These are phyloP conservation scores for Podaxis sp. DNA, from an alignment of 768 basidiomycete species.

Conservation along the genomic window DNA sequence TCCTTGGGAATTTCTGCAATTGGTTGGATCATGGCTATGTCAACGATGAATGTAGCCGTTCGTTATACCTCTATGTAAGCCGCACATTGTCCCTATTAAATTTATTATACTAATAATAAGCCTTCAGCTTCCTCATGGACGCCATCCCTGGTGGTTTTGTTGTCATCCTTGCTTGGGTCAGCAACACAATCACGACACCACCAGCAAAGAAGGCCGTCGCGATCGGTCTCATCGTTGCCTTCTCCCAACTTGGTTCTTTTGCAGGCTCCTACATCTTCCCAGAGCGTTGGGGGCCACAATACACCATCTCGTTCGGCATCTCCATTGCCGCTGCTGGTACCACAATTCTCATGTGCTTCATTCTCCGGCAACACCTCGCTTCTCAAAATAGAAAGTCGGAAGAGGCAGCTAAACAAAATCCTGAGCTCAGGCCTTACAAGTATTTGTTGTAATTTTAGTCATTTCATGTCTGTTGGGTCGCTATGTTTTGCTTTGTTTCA, in stretches of 20 bases:
- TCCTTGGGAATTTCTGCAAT: slow-evolving; percentile 54
- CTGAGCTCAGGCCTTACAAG: slow-evolving; percentile 6
- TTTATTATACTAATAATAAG: background rate
- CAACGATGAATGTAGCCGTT: slow-evolving; percentile 47
- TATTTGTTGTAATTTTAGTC: background rate
- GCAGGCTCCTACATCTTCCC: slow-evolving; percentile 65
- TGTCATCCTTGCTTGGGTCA: slow-evolving; percentile 36
- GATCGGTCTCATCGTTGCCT: slow-evolving; percentile 63
- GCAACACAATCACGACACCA: slow-evolving; percentile 49
- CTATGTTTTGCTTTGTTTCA: background rate
- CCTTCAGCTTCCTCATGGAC: slow-evolving; percentile 16
- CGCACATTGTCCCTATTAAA: background rate
- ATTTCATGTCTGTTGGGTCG: background rate
- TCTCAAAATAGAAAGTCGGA: slow-evolving; percentile 27
- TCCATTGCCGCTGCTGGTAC: slow-evolving; percentile 47
- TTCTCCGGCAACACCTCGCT: slow-evolving; percentile 29
- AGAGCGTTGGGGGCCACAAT: slow-evolving; percentile 49
- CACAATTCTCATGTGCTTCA: slow-evolving; percentile 35
- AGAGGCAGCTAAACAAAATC: slow-evolving; percentile 5
- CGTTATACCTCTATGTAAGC: slow-evolving; percentile 56
- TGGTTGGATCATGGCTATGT: slow-evolving; percentile 56
- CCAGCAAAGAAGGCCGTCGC: slow-evolving; percentile 69
- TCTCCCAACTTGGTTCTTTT: slow-evolving; percentile 55
- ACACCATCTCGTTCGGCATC: slow-evolving; percentile 54
- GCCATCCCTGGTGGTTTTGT: slow-evolving; percentile 47